A percentile compares a stretch with the other conserved stretches of the same genome.
phyloP scores from a whole-genome alignment of 306 rosid genomes.

The Begonia loranthoides region DNA sequence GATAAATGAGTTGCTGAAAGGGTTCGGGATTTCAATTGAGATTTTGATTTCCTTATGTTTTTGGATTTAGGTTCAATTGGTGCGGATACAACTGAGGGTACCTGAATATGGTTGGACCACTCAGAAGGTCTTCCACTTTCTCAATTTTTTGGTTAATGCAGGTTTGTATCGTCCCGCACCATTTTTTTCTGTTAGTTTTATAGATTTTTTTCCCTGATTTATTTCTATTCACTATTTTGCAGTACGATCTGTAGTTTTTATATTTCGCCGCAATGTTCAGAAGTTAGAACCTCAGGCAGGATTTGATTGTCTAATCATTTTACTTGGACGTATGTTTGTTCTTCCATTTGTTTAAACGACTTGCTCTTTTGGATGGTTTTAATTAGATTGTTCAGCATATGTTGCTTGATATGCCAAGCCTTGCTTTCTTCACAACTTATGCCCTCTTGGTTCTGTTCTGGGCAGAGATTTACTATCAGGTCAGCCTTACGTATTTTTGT shows the following conservation, averaged over 20 bases:
- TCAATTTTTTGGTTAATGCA: constrained; percentile 86
- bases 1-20: too few relatives aligned
- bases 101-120: constrained; percentile 99
- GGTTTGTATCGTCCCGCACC: constrained; percentile 46
- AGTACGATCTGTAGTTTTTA: constrained; percentile 69
- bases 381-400: constrained; percentile 71
- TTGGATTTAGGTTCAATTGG: constrained; percentile 58
- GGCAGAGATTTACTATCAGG: constrained; percentile 99
- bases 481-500: neutral
- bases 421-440: constrained; percentile 90
- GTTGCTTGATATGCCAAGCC: constrained; percentile 86
- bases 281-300: constrained; percentile 56
- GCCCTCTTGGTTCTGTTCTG: constrained; percentile 90
- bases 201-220: too few relatives aligned
- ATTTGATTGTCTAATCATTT: neutral
- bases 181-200: neutral
- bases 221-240: constrained; percentile 3
- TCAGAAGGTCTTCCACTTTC: constrained; percentile 99
- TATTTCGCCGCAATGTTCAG: constrained; percentile 80
- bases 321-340: neutral
- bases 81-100: constrained; percentile 92
- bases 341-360: constrained; percentile 11
- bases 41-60: neutral
- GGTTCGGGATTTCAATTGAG: too few relatives aligned
- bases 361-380: constrained; percentile 8